Conservation (phyloP, 106 monocot species). For the Xerophyta viscosa region DNA sequence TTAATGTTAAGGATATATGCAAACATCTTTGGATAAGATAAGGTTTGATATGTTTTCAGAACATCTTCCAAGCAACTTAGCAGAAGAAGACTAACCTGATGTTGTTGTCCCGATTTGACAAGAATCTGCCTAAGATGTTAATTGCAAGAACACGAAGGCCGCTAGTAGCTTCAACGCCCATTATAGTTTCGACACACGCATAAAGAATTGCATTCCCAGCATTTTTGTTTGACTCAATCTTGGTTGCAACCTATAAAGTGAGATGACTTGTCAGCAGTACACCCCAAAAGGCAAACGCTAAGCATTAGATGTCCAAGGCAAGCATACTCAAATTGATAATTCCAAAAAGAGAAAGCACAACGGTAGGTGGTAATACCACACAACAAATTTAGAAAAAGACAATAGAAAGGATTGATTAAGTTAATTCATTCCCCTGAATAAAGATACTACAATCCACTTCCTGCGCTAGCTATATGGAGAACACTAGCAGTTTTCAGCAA, state of each 20-base stretch:
- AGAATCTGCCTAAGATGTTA: constrained; percentile 94
- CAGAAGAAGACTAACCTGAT: constrained; percentile 57
- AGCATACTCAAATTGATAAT: no score
- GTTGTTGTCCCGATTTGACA: constrained; percentile 98
- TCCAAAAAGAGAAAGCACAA: no score
- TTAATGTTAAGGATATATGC: no score
- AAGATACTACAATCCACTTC: no score
- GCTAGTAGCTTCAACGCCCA: constrained; percentile 98
- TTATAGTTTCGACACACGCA: constrained; percentile 96
- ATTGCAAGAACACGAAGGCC: constrained; percentile 95
- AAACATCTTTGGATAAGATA: no score
- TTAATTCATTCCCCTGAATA: no score
- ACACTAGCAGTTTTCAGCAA: no score
- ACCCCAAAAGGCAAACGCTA: background rate
- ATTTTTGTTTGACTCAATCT: constrained; percentile 97
- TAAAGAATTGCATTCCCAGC: constrained; percentile 99
- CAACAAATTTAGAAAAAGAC: no score
- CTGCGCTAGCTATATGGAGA: no score
- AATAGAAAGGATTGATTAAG: no score
- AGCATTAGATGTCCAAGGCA: background rate
- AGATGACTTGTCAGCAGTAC: background rate
- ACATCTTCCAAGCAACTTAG: background rate
- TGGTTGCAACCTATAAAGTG: constrained; percentile 72
- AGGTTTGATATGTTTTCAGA: no score
- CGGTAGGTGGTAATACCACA: no score